These are phyloP conservation scores for Leishmania lainsoni DNA, from an alignment of 208 protist species.

Conservation along the genomic window DNA sequence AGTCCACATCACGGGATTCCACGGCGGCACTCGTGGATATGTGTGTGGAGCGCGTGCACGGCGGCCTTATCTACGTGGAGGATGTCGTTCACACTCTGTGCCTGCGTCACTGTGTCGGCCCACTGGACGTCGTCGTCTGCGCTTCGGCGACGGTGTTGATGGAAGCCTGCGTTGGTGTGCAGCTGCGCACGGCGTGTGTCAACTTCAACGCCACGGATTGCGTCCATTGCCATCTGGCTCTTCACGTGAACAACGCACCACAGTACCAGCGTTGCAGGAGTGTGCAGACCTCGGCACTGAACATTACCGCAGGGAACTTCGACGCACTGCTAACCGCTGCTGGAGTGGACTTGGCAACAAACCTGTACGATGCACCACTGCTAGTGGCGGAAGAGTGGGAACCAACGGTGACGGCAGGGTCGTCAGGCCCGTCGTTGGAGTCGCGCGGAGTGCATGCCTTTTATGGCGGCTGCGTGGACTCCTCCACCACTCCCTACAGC, in stretches of 20 bases:
- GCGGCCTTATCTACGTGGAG: constrained; percentile 61
- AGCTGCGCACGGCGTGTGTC: constrained; percentile 62
- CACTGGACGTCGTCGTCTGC: constrained; percentile 72
- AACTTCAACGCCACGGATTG: constrained; percentile 58
- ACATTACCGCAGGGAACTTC: constrained; percentile 52
- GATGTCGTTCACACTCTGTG: constrained; percentile 58
- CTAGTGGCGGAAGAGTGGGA: constrained; percentile 9
- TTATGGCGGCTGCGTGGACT: background rate
- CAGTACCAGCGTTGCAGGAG: constrained; percentile 49
- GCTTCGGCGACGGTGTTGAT: constrained; percentile 58
- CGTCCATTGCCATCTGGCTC: constrained; percentile 62
- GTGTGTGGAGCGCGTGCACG: constrained; percentile 53
- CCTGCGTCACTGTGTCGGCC: constrained; percentile 65
- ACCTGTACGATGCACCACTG: constrained; percentile 48
- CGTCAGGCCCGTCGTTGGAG: constrained; percentile 2
- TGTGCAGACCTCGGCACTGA: constrained; percentile 68
- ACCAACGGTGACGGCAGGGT: background rate
- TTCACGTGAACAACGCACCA: constrained; percentile 74
- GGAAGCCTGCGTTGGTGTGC: constrained; percentile 67
- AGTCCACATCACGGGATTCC: background rate
- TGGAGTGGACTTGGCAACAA: constrained; percentile 46
- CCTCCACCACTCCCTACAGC: background rate
- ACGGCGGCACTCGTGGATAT: constrained; percentile 30
- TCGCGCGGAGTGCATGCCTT: constrained; percentile 8
- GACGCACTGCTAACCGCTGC: constrained; percentile 46